Evolutionary conservation across 352 stramenopile genomes (phyloP), one percentile per base, ranked within the genome.

Genomic region (Globisporangium splendens): DNA sequence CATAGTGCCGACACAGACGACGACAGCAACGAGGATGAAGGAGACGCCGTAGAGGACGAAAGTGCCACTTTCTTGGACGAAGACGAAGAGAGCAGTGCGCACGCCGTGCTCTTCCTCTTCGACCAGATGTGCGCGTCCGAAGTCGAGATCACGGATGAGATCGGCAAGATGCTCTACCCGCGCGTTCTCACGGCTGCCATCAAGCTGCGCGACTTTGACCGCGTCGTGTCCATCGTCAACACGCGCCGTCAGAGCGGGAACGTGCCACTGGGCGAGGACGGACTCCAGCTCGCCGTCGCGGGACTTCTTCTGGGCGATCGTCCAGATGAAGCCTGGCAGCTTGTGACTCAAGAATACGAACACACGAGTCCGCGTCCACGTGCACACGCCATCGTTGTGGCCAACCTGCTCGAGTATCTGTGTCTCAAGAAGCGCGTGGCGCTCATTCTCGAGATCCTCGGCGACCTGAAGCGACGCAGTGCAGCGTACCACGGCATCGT

Each of bases 291-390:
- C 8, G 56, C 56, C 20, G 47, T 62, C 38, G 50, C 47, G 7
- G 56, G 56, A 4, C 18, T 62, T 18, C 18, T 56, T 24, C 56
- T 62, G 4, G 22, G 46, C 0, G 35, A 43, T 2, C 17, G 20
- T 1, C 56, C 56, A 8, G 46, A 51, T 1, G 38, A 38, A 2
- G 56, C 56, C 15, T 62, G 56, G 56, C 56, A 41, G 0, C 39
- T 62, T 8, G 56, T 55, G 22, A 38, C 49, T 12, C 47, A 62
- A 8, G 56, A 56, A n/a, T 46, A 50, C 14, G 56, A 62, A 24
- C 47, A 56, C 38, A 17, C 24, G 17, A 55, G 47, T 50, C 46
- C 50, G 6, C 38, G 15, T 4, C 47, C 47, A 10, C 47, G 56
- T 1, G 56, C 43, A 10, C 28, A 39, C n/a, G 18, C 38, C 17